phyloP scores from a whole-genome alignment of 108 stramenopile species.

The Nitzschia inconspicua region DNA sequence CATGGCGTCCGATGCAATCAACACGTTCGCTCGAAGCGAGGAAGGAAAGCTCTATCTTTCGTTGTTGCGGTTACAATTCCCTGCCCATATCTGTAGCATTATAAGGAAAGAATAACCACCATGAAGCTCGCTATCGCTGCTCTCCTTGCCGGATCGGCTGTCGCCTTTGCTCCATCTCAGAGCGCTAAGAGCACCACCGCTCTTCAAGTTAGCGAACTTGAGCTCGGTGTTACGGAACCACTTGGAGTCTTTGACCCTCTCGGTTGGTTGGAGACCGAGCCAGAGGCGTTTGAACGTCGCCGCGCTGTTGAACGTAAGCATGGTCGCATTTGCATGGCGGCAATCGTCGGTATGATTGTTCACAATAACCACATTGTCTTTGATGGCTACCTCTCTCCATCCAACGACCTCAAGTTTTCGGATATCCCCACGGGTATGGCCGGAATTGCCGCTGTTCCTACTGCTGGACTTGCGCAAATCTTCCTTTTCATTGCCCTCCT shows the following conservation, averaged over 20 bases:
- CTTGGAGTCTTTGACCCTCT: slow-evolving; percentile 90
- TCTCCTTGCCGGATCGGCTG: slow-evolving; percentile 41
- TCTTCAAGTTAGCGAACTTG: slow-evolving; percentile 46
- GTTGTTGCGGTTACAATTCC: neutral
- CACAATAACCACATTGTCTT: slow-evolving; percentile 56
- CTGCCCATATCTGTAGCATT: neutral
- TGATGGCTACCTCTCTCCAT: slow-evolving; percentile 54
- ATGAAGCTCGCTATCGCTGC: slow-evolving; percentile 52
- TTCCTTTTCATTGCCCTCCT: slow-evolving; percentile 52
- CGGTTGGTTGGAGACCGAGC: slow-evolving; percentile 47
- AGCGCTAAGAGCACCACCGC: slow-evolving; percentile 33
- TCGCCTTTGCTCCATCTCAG: slow-evolving; percentile 47
- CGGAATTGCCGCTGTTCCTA: slow-evolving; percentile 37
- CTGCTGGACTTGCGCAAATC: slow-evolving; percentile 49
- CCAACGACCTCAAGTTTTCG: slow-evolving; percentile 26
- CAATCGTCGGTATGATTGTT: slow-evolving; percentile 58
- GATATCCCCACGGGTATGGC: slow-evolving; percentile 29
- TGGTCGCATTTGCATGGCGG: slow-evolving; percentile 77
- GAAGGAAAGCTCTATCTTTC: neutral
- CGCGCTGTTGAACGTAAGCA: slow-evolving; percentile 66
- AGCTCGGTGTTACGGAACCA: slow-evolving; percentile 85
- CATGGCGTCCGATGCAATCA: neutral
- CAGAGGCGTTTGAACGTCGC: slow-evolving; percentile 46
- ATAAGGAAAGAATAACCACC: slow-evolving; percentile 16
- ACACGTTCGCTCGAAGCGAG: neutral